Evolutionary conservation across 352 stramenopile species (phyloP), one percentile per base, ranked within the genome.

Genomic region (Pythium phragmiticola): DNA sequence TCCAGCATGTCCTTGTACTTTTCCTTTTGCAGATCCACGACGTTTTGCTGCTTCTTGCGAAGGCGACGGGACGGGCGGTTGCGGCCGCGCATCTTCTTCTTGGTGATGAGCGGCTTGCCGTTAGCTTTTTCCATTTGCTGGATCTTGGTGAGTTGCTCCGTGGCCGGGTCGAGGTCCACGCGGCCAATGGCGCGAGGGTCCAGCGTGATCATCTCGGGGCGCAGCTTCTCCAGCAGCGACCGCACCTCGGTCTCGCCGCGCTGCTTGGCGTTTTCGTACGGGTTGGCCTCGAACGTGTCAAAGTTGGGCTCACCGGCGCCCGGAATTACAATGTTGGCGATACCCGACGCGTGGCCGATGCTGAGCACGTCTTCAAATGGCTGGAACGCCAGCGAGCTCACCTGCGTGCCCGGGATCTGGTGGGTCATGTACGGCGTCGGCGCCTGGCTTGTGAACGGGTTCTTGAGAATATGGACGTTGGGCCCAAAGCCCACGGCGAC

Each of bases 331-430:
- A 96, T 77, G 43, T 83, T 93, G 63, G 82, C 76, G 43, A 93
- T 69, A 33, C 92, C 96, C 6, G 80, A 82, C 0, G 84, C 57
- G 70, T 99, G 97, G 33, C 97, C 97, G 62, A 99, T 83, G 43
- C 87, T 89, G 46, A 98, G 86, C 50, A 99, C 95, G 86, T 99
- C 98, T 85, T 99, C 97, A 68, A 98, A 99, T 3, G 98, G 97
- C 41, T 97, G 86, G 79, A 99, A 99, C n/a, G 89, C 84, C 7
- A 98, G 63, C 17, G 82, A 96, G 63, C 78, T 89, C 37, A 98
- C 68, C 52, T 92, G 79, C 13, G 84, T 90, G 49, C 84, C 83
- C 12, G 89, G 87, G 59, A 98, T 74, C 58, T 80, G 65, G 77
- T 98, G 92, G 57, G 78, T 89, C 88, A 98, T 95, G 85, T 98